Percentiles rank a stretch among this genome's conserved stretches.
Conservation (phyloP, 306 rosid species). For the Coriaria nepalensis region DNA sequence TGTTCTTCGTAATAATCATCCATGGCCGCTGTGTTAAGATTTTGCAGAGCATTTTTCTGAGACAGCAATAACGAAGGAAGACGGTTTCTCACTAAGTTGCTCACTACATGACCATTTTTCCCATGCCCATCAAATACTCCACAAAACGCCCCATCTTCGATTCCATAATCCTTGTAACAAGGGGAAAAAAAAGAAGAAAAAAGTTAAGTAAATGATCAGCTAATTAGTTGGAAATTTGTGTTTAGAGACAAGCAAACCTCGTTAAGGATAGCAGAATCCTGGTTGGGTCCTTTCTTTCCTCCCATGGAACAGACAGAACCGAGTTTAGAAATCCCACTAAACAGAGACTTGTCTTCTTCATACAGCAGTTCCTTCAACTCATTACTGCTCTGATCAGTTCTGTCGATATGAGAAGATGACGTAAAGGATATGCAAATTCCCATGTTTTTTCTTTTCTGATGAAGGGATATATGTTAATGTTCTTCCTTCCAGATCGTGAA, state of each 20-base stretch:
- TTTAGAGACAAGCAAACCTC: slow-evolving; percentile 34
- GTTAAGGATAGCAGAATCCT: slow-evolving; percentile 53
- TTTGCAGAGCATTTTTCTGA: slow-evolving; percentile 21
- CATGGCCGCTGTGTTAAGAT: background rate
- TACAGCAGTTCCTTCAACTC: slow-evolving; percentile 14
- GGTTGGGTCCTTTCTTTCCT: slow-evolving; percentile 64
- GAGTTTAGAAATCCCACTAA: slow-evolving; percentile 11
- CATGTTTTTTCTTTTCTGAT: no score
- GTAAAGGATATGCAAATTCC: slow-evolving; percentile 56
- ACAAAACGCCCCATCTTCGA: slow-evolving; percentile 26
- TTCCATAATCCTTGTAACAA: slow-evolving; percentile 37
- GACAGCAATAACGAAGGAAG: slow-evolving; percentile 32
- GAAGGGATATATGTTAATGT: no score
- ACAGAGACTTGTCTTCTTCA: slow-evolving; percentile 9
- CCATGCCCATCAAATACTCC: slow-evolving; percentile 93
- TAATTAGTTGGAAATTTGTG: no score
- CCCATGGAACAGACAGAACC: slow-evolving; percentile 38
- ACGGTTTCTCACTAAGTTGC: slow-evolving; percentile 34
- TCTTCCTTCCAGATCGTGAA: no score
- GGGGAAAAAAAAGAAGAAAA: no score
- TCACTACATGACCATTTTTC: slow-evolving; percentile 46
- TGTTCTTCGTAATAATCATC: slow-evolving; percentile 10
- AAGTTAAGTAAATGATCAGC: no score
- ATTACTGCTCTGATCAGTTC: slow-evolving; percentile 23
- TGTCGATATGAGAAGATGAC: slow-evolving; percentile 41